phyloP scores from a whole-genome alignment of 2,329 filamentous ascomycete species.

The Stachybotrys chlorohalonatus region DNA sequence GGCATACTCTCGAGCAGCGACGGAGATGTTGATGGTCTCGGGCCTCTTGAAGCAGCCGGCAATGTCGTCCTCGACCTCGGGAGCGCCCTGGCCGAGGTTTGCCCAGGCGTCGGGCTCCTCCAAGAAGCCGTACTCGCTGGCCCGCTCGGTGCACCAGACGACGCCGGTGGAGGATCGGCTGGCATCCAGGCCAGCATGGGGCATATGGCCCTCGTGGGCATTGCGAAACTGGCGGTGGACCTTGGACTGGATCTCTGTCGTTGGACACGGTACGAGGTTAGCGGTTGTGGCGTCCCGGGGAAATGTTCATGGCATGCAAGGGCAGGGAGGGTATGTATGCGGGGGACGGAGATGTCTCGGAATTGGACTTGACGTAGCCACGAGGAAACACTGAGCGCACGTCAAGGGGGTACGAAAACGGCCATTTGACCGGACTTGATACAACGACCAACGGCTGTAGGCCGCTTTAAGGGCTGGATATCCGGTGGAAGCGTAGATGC shows the following conservation, averaged over 20 bases:
- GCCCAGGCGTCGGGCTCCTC: constrained; percentile 81
- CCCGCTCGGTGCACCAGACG: constrained; percentile 85
- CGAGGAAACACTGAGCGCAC: no score
- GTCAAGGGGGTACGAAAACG: no score
- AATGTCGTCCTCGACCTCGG: constrained; percentile 90
- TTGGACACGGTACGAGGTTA: neutral
- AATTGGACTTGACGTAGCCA: no score
- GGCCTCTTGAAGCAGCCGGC: constrained; percentile 81
- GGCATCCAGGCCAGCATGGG: constrained; percentile 84
- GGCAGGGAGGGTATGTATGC: neutral
- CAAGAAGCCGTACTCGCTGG: constrained; percentile 77
- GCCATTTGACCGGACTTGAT: no score
- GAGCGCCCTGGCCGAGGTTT: constrained; percentile 88
- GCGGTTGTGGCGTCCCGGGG: neutral
- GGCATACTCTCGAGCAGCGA: constrained; percentile 79
- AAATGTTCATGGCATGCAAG: neutral
- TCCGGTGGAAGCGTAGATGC: no score
- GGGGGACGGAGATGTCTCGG: no score
- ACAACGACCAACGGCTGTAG: no score
- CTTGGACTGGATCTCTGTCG: constrained; percentile 67
- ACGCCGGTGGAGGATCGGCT: constrained; percentile 86
- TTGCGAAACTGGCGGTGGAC: constrained; percentile 84
- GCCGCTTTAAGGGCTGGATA: no score
- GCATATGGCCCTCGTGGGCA: constrained; percentile 83
- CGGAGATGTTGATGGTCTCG: constrained; percentile 65